phyloP scores from a whole-genome alignment of 225 moss, liverwort and hornwort species.

The Physcomitrium patens region DNA sequence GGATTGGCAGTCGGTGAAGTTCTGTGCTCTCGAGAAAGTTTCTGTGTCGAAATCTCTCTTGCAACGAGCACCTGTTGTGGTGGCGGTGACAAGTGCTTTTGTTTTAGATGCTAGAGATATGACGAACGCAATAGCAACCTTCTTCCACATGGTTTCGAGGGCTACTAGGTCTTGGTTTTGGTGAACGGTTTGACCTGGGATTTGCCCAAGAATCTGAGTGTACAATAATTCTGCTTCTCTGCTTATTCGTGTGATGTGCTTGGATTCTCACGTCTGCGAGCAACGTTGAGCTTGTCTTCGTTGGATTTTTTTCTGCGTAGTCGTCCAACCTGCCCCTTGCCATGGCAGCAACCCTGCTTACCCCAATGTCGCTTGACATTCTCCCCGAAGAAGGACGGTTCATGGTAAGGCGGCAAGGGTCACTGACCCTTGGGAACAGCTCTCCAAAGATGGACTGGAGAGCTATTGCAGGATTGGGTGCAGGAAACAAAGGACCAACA shows the following conservation, averaged over 20 bases:
- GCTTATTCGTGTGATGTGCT: background rate
- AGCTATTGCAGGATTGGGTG: background rate
- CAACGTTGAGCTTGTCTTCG: background rate
- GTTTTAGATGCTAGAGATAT: slow-evolving; percentile 28
- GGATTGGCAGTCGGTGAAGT: background rate
- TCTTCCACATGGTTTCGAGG: slow-evolving; percentile 20
- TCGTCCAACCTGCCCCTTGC: slow-evolving; percentile 16
- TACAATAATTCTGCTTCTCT: too few relatives aligned
- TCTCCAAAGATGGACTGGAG: slow-evolving; percentile 45
- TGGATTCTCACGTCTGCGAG: background rate
- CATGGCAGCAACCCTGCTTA: slow-evolving; percentile 38
- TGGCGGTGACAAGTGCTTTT: too few relatives aligned
- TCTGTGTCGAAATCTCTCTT: too few relatives aligned
- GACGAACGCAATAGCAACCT: slow-evolving; percentile 14
- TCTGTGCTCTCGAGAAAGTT: too few relatives aligned
- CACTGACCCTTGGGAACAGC: slow-evolving; percentile 24
- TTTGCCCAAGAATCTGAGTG: background rate
- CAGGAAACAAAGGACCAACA: background rate
- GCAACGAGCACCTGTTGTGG: too few relatives aligned
- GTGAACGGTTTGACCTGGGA: slow-evolving; percentile 12
- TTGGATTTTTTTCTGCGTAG: too few relatives aligned
- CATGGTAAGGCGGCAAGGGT: slow-evolving; percentile 37
- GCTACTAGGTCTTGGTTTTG: slow-evolving; percentile 37
- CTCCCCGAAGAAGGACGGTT: slow-evolving; percentile 43
- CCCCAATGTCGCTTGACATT: slow-evolving; percentile 38